Evolutionary conservation across 352 stramenopile genomes (phyloP).

Genomic region (Pythium chondricola): DNA sequence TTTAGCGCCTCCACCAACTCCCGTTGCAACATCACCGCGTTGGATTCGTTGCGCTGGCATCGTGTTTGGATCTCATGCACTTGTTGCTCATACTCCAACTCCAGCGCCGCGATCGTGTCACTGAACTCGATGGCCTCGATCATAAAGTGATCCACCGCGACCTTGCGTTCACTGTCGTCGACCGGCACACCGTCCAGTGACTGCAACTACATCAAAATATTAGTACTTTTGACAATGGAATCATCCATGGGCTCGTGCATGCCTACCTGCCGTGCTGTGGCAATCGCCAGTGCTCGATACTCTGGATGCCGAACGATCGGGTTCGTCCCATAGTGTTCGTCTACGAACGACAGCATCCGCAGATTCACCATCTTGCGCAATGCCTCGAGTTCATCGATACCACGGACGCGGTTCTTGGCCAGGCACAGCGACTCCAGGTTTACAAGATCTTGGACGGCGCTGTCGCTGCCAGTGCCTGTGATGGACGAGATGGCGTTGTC

Average conservation of each 20-base stretch:
- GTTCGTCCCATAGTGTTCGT: conserved; percentile 83
- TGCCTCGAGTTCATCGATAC: conserved; percentile 61
- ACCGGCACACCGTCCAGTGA: conserved; percentile 45
- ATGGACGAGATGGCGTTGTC: conserved; percentile 64
- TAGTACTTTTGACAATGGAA: background rate
- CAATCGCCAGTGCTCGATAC: conserved; percentile 69
- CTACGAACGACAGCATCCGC: conserved; percentile 48
- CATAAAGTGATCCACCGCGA: conserved; percentile 42
- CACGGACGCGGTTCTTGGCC: conserved; percentile 66
- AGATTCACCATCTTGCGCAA: conserved; percentile 56
- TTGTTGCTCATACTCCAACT: conserved; percentile 47
- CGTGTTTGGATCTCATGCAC: conserved; percentile 37
- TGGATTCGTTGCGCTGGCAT: conserved; percentile 33
- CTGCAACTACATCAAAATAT: conserved; percentile 22
- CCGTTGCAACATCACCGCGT: conserved; percentile 53
- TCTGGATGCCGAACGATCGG: conserved; percentile 56
- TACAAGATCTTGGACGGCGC: conserved; percentile 42
- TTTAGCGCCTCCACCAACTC: conserved; percentile 57
- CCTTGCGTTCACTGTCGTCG: conserved; percentile 27
- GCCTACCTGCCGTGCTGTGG: conserved; percentile 54
- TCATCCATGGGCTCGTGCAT: background rate
- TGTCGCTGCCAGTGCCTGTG: conserved; percentile 22
- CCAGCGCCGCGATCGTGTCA: conserved; percentile 48
- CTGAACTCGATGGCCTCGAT: conserved; percentile 60
- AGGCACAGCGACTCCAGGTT: conserved; percentile 68